Percentiles rank a stretch among this genome's conserved stretches.
phyloP scores from a whole-genome alignment of 108 stramenopile genomes.

The Licmophora abbreviata region DNA sequence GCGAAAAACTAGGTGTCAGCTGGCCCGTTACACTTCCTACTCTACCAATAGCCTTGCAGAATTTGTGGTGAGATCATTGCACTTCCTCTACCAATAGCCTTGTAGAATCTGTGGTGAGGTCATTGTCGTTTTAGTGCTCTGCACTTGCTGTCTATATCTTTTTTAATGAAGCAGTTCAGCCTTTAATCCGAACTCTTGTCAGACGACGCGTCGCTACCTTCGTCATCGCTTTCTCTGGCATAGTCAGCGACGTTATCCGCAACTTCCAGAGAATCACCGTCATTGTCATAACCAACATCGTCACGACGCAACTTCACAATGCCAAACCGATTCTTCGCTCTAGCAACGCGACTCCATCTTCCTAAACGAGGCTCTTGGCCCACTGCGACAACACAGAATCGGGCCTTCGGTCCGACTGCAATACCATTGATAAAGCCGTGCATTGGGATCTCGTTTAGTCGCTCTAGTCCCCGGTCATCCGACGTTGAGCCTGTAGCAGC shows the following conservation, averaged over 20 bases:
- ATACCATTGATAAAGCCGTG: constrained; percentile 79
- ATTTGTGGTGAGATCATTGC: no score
- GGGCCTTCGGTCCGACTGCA: constrained; percentile 66
- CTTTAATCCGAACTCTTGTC: no score
- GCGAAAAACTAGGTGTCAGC: no score
- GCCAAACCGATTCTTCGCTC: constrained; percentile 77
- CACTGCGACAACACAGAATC: constrained; percentile 73
- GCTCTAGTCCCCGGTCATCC: constrained; percentile 40
- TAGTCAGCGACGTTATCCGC: constrained; percentile 17
- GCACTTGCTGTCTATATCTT: no score
- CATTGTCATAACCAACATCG: constrained; percentile 21
- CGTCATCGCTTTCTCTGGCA: constrained; percentile 40
- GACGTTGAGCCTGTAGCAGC: constrained; percentile 42
- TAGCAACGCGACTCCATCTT: constrained; percentile 74
- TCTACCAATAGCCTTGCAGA: no score
- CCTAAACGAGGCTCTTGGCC: constrained; percentile 85
- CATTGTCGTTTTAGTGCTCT: no score
- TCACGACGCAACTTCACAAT: constrained; percentile 44
- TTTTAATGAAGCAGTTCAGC: no score
- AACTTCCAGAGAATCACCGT: no score
- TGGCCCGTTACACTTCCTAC: no score
- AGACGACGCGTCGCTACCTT: constrained; percentile 66
- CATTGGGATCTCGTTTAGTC: constrained; percentile 45
- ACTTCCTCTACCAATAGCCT: no score
- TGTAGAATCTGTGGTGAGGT: no score